Base-by-base conservation (phyloP, 2,329 filamentous ascomycete species). In the Colletotrichum noveboracense region DNA sequence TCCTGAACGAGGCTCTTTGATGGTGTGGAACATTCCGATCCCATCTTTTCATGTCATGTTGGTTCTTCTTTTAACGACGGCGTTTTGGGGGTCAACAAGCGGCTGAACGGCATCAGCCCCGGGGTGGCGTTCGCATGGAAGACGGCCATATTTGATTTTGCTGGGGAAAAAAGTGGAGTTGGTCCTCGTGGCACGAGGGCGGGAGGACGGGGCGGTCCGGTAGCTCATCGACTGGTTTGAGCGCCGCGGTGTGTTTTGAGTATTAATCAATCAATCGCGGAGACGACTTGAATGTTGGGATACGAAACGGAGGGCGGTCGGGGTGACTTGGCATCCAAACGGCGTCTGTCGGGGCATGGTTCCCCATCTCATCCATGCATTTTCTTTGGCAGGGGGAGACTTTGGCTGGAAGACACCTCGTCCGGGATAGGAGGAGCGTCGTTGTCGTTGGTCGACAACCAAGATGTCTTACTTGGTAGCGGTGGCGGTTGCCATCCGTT, bases 201-300 rank as follows among this genome's bases (percentile, higher is more conserved):
- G 65, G 70, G 55, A 36, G 30, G 36, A 55, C 38, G 30, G 38
- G 58, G 67, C 65, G 65, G 70, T 74, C 65, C 70, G 70, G 74
- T 72, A 64, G 38, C 69, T 72, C 73, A 73, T 75, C 69, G 70
- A 67, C 74, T 74, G 74, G 74, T 65, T 76, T 68, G 65, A 67
- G 74, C 70, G 70, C 74, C 65, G 65, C 74, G 74, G 65, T 76
- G 58, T 60, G 70, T 76, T 76, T 76, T 76, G 74, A 76, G 74
- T 76, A 69, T 74, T 72, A 75, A 73, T 75, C 73, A 74, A 74
- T 61, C 65, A 58, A 76, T 76, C 74, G 70, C 74, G 74, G 74
- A 76, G 74, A 76, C 64, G 70, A 74, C 74, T 70, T 76, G 70
- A 62, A 69, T 74, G 74, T 76, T 76, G 74, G 74, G 70, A 69